These are phyloP conservation scores for Quercus mongolica DNA, from an alignment of 306 rosid genomes.

Conservation along the genomic window DNA sequence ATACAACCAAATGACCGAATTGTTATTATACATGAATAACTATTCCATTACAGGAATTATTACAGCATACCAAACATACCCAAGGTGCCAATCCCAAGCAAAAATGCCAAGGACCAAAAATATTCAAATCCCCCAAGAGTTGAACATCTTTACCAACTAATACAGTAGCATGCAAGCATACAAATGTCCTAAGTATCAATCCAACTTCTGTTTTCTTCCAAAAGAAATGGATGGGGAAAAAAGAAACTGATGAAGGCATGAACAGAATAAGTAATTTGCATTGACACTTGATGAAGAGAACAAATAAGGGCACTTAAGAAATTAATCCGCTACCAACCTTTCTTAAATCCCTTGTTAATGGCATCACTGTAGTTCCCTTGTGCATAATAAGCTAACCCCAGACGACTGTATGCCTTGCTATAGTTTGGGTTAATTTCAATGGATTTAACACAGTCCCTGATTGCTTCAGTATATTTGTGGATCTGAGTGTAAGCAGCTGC, in stretches of 20 bases:
- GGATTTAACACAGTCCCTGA: slow-evolving; percentile 73
- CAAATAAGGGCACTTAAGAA: not conserved
- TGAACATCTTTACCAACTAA: not conserved
- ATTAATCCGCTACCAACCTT: slow-evolving; percentile 48
- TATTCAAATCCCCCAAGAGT: not conserved
- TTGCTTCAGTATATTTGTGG: slow-evolving; percentile 69
- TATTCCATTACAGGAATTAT: too few species aligned
- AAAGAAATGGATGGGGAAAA: not conserved
- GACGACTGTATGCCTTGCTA: slow-evolving; percentile 91
- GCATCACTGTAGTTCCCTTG: slow-evolving; percentile 86
- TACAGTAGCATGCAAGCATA: not conserved
- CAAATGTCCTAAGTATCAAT: not conserved
- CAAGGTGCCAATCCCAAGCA: not conserved
- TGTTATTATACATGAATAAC: too few species aligned
- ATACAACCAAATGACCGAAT: too few species aligned
- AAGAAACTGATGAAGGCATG: not conserved
- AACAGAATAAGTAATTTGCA: not conserved
- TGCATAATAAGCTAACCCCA: slow-evolving; percentile 78
- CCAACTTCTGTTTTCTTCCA: not conserved
- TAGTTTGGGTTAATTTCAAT: slow-evolving; percentile 80
- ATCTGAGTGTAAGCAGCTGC: slow-evolving; percentile 93
- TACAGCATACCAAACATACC: too few species aligned
- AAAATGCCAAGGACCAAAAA: not conserved
- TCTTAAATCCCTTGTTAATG: slow-evolving; percentile 63
- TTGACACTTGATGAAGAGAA: not conserved